Percentiles rank a stretch among this genome's conserved stretches.
phyloP scores from a whole-genome alignment of 495 filamentous ascomycete species.

The Penicillium egyptiacum region DNA sequence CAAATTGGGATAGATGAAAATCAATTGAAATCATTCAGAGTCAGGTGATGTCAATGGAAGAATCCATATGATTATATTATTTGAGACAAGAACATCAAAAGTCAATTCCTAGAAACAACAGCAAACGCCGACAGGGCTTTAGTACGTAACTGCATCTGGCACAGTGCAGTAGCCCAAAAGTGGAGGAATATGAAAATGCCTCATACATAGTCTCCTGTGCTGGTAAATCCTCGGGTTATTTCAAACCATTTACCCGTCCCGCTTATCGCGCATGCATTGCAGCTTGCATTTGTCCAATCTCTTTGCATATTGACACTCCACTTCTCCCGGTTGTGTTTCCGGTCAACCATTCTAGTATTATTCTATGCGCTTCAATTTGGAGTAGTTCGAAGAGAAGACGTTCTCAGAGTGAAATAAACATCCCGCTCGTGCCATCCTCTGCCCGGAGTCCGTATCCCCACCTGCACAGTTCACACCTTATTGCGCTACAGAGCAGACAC shows the following conservation, averaged over 20 bases:
- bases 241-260: slow-evolving; percentile 1
- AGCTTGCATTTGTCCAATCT: slow-evolving; percentile 11
- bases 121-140: neutral
- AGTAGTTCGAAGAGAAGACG: neutral
- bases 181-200: slow-evolving; percentile 9
- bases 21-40: neutral
- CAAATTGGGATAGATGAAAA: neutral
- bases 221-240: neutral
- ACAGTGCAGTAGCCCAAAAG: slow-evolving; percentile 8
- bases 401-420: neutral
- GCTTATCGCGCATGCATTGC: slow-evolving; percentile 12
- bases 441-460: slow-evolving; percentile 14
- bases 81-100: neutral
- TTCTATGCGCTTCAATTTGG: neutral
- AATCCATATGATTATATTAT: neutral
- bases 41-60: neutral
- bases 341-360: slow-evolving; percentile 19
- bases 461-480: slow-evolving; percentile 38
- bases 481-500: slow-evolving; percentile 16
- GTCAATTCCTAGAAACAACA: neutral
- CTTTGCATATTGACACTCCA: slow-evolving; percentile 16
- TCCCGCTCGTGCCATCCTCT: slow-evolving; percentile 13
- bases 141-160: slow-evolving; percentile 10
- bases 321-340: slow-evolving; percentile 31
- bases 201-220: slow-evolving; percentile 4